These are phyloP conservation scores for Aethionema arabicum DNA, from an alignment of 345 rosid genomes.

Conservation along the genomic window DNA sequence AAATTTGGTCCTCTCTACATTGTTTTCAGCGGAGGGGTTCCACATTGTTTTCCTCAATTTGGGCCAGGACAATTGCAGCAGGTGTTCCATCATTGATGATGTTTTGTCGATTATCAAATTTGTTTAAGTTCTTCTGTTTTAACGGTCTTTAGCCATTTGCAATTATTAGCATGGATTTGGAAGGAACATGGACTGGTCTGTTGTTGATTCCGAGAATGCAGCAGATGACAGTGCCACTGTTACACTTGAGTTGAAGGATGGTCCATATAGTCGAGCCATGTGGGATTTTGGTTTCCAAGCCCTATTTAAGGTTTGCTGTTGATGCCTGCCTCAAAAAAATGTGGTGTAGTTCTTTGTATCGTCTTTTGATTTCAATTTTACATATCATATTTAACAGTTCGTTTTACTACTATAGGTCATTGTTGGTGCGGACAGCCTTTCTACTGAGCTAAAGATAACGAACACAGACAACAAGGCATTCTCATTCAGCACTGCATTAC, in stretches of 20 bases:
- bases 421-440: constrained; percentile 61
- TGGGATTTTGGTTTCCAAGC: constrained; percentile 94
- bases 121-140: constrained; percentile 10
- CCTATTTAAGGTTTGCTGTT: constrained; percentile 56
- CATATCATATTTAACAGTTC: constrained; percentile 5
- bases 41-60: constrained; percentile 98
- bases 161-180: constrained; percentile 84
- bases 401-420: constrained; percentile 46
- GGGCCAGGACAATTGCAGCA: constrained; percentile 91
- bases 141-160: constrained; percentile 15
- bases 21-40: constrained; percentile 90
- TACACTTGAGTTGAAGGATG: constrained; percentile 81
- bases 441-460: constrained; percentile 68
- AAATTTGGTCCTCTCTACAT: neutral
- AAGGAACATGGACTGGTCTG: constrained; percentile 93
- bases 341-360: neutral
- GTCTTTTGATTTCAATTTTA: neutral
- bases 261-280: constrained; percentile 82
- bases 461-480: constrained; percentile 80
- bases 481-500: constrained; percentile 77
- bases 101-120: constrained; percentile 2
- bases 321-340: neutral
- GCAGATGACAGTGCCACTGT: constrained; percentile 60
- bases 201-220: constrained; percentile 55
- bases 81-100: constrained; percentile 41